Conservation (phyloP, 805 yeast species). For the Ogataea methanolica region DNA sequence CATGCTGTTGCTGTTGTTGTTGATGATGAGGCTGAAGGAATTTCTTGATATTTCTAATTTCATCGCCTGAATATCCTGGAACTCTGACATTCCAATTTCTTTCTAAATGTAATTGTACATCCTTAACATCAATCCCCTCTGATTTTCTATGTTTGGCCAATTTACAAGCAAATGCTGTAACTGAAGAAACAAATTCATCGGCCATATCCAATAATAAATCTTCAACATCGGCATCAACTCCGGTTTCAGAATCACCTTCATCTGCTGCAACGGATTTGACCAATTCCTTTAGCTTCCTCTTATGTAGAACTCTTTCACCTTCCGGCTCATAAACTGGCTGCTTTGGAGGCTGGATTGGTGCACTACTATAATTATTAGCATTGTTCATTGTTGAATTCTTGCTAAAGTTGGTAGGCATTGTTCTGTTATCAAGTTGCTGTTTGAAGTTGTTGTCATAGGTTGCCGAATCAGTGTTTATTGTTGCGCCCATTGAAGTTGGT, state of each 20-base stretch:
- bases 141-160: slow-evolving; percentile 92
- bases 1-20: too few species aligned
- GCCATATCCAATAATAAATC: slow-evolving; percentile 88
- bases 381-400: slow-evolving; percentile 55
- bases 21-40: slow-evolving; percentile 39
- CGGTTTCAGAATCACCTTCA: slow-evolving; percentile 87
- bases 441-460: too few species aligned
- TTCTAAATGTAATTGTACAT: slow-evolving; percentile 86
- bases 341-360: slow-evolving; percentile 63
- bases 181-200: slow-evolving; percentile 91
- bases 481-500: too few species aligned
- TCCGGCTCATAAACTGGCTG: slow-evolving; percentile 81
- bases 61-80: slow-evolving; percentile 92
- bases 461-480: too few species aligned
- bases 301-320: slow-evolving; percentile 78
- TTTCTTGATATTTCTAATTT: slow-evolving; percentile 70
- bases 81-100: slow-evolving; percentile 92
- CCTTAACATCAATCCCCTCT: slow-evolving; percentile 81
- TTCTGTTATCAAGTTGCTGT: too few species aligned
- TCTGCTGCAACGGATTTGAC: slow-evolving; percentile 78
- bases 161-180: slow-evolving; percentile 89
- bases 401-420: too few species aligned
- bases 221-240: slow-evolving; percentile 93
- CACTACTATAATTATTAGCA: slow-evolving; percentile 77
- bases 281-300: slow-evolving; percentile 83